A percentile compares a stretch with the other conserved stretches of the same genome.
phyloP scores from a whole-genome alignment of 108 stramenopile species.

The Skeletonema grethae region DNA sequence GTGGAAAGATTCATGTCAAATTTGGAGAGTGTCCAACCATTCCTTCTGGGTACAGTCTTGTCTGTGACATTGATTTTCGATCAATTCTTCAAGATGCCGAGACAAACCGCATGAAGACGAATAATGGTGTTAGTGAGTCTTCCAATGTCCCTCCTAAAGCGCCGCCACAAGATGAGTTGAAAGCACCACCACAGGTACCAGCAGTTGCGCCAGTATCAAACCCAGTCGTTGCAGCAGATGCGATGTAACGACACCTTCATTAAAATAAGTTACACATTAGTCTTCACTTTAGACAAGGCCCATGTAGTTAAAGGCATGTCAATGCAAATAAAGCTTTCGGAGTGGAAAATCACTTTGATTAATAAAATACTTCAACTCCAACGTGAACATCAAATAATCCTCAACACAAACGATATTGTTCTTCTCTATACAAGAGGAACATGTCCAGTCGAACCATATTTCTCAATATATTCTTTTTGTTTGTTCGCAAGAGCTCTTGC shows the following conservation, averaged over 20 bases:
- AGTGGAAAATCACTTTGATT: background rate
- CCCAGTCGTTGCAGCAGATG: background rate
- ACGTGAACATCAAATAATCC: background rate
- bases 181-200: background rate
- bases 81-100: background rate
- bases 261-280: background rate
- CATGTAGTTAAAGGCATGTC: too few species aligned
- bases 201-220: background rate
- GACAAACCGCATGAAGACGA: background rate
- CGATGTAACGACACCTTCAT: background rate
- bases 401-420: background rate
- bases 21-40: background rate
- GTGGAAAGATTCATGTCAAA: background rate
- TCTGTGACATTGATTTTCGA: background rate
- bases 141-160: background rate
- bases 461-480: constrained; percentile 74
- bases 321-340: background rate
- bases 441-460: constrained; percentile 84
- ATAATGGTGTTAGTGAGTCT: background rate
- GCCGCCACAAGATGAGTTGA: background rate
- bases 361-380: background rate
- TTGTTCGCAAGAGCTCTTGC: constrained; percentile 67
- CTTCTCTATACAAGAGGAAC: constrained; percentile 49
- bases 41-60: background rate
- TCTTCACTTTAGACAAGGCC: background rate